phyloP scores from a whole-genome alignment of 345 rosid genomes.

The Luvunga scandens region DNA sequence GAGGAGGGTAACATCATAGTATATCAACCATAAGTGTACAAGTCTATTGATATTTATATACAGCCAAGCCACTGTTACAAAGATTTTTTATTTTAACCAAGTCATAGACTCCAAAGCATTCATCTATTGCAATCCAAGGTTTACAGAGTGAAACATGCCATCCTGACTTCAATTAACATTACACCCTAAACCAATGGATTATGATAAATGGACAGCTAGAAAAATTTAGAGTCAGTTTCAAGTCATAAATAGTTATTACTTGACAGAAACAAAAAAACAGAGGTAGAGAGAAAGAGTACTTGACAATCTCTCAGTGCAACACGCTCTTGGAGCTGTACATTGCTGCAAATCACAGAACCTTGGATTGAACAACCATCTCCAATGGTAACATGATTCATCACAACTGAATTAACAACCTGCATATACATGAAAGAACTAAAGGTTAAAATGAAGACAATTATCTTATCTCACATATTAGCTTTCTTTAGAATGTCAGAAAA shows the following conservation, averaged over 20 bases:
- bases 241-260: too few relatives aligned
- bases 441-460: background rate
- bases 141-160: too few relatives aligned
- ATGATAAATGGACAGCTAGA: background rate
- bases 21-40: background rate
- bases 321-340: slow-evolving; percentile 90
- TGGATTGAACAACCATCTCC: slow-evolving; percentile 95
- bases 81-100: too few relatives aligned
- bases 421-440: slow-evolving; percentile 8
- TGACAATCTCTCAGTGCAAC: slow-evolving; percentile 81
- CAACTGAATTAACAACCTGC: slow-evolving; percentile 87
- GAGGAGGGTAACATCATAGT: background rate
- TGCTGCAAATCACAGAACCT: slow-evolving; percentile 90
- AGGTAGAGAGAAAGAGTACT: slow-evolving; percentile 29
- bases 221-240: background rate
- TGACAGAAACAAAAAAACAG: too few relatives aligned
- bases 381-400: slow-evolving; percentile 84
- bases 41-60: too few relatives aligned
- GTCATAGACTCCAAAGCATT: background rate
- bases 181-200: background rate
- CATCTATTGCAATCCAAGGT: background rate
- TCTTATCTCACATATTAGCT: background rate
- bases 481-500: background rate
- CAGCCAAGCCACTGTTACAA: too few relatives aligned
- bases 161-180: background rate